These are phyloP conservation scores for Microbotryum intermedium DNA, from an alignment of 1,284 basidiomycete species.

Conservation along the genomic window DNA sequence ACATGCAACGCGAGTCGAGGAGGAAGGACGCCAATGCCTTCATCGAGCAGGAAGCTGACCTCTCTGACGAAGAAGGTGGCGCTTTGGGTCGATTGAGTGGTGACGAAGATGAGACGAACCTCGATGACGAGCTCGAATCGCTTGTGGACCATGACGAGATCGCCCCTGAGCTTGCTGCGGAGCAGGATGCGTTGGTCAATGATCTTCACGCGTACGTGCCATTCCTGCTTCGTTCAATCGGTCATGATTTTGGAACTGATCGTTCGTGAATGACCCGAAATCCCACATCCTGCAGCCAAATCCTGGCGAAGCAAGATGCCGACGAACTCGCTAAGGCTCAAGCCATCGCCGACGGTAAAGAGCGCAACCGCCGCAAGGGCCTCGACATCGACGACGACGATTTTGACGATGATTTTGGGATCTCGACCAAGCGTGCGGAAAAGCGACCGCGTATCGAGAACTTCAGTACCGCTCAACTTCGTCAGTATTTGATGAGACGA, in stretches of 20 bases:
- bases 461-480: conserved; percentile 9
- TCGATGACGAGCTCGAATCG: conserved; percentile 23
- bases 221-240: no score
- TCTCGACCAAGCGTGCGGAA: not conserved
- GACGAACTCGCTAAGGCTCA: conserved; percentile 11
- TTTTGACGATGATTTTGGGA: conserved; percentile 24
- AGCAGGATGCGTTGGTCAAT: conserved; percentile 12
- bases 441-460: conserved; percentile 7
- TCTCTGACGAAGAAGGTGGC: conserved; percentile 24
- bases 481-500: conserved; percentile 1
- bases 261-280: not conserved
- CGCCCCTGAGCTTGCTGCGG: conserved; percentile 10
- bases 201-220: conserved; percentile 14
- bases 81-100: conserved; percentile 9
- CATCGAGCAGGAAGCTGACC: conserved; percentile 16
- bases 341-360: conserved; percentile 21
- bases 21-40: conserved; percentile 8
- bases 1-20: not conserved
- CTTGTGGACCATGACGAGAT: conserved; percentile 25
- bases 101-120: conserved; percentile 25
- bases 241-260: no score
- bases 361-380: conserved; percentile 14
- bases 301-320: conserved; percentile 13
- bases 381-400: conserved; percentile 24
- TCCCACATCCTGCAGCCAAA: conserved; percentile 3